Percentiles rank a stretch among this genome's conserved stretches.
These are phyloP conservation scores for Truncatella angustata DNA, from an alignment of 2,329 filamentous ascomycete species.

Conservation along the genomic window DNA sequence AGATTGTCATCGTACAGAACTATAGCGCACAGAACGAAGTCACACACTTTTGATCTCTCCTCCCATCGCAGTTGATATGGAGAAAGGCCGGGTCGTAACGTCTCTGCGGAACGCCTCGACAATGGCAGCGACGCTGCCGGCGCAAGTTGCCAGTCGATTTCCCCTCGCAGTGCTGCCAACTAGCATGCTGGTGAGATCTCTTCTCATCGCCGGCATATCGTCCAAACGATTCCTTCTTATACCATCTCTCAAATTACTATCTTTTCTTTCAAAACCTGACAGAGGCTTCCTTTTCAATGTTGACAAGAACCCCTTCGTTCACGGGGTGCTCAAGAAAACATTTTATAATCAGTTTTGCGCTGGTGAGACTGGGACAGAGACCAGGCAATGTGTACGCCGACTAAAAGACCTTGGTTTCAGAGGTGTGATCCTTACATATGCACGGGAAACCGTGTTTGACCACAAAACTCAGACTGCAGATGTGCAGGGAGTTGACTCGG, in stretches of 20 bases:
- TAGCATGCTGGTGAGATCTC: slow-evolving; percentile 35
- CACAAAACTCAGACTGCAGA: slow-evolving; percentile 26
- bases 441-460: slow-evolving; percentile 41
- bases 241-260: slow-evolving; percentile 34
- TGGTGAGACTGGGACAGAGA: slow-evolving; percentile 46
- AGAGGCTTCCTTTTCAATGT: slow-evolving; percentile 37
- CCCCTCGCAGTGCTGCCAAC: slow-evolving; percentile 30
- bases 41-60: background rate
- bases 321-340: slow-evolving; percentile 46
- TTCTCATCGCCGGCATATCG: slow-evolving; percentile 44
- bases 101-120: background rate
- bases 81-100: background rate
- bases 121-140: background rate
- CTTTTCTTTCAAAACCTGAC: slow-evolving; percentile 35
- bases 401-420: slow-evolving; percentile 49
- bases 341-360: slow-evolving; percentile 57
- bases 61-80: background rate
- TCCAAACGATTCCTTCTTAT: slow-evolving; percentile 40
- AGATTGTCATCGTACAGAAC: too few relatives aligned
- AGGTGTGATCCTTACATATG: slow-evolving; percentile 57
- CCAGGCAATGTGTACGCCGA: slow-evolving; percentile 39
- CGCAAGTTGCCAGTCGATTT: slow-evolving; percentile 18
- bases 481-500: slow-evolving; percentile 14
- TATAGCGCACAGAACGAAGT: background rate
- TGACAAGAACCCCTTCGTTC: slow-evolving; percentile 48